Evolutionary conservation across 2,329 filamentous ascomycete genomes (phyloP).

Genomic region (Akanthomyces uredinophilus): DNA sequence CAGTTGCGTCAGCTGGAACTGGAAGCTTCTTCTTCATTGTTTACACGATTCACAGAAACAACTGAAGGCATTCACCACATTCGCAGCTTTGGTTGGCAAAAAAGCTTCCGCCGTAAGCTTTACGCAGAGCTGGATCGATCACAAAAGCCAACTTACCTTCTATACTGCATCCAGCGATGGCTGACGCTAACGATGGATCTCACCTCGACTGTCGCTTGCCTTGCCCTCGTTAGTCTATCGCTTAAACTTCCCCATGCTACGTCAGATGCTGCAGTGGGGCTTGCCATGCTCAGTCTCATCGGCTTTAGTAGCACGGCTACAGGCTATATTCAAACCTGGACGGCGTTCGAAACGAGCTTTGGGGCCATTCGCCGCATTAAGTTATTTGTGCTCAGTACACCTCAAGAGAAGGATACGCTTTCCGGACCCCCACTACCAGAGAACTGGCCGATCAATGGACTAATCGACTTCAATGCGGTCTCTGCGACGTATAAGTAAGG

Average conservation of each 20-base stretch:
- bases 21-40: constrained; percentile 45
- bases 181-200: constrained; percentile 39
- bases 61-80: constrained; percentile 22
- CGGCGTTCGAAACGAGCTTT: background rate
- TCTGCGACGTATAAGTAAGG: constrained; percentile 8
- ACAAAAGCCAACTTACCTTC: constrained; percentile 26
- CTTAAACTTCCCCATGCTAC: background rate
- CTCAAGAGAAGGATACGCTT: background rate
- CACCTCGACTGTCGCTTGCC: constrained; percentile 26
- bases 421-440: background rate
- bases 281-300: too few species aligned
- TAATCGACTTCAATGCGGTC: constrained; percentile 1
- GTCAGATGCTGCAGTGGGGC: background rate
- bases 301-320: too few species aligned
- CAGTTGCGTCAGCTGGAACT: constrained; percentile 51
- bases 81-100: constrained; percentile 21
- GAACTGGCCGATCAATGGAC: background rate
- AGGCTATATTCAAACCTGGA: background rate
- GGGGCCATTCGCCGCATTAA: too few species aligned
- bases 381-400: background rate
- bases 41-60: constrained; percentile 33
- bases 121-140: constrained; percentile 33
- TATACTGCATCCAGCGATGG: constrained; percentile 43
- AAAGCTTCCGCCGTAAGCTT: constrained; percentile 35
- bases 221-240: constrained; percentile 30